A percentile compares a stretch with the other conserved stretches of the same genome.
These are phyloP conservation scores for Leptographium wingfieldii DNA, from an alignment of 2,329 filamentous ascomycete genomes.

Conservation along the genomic window DNA sequence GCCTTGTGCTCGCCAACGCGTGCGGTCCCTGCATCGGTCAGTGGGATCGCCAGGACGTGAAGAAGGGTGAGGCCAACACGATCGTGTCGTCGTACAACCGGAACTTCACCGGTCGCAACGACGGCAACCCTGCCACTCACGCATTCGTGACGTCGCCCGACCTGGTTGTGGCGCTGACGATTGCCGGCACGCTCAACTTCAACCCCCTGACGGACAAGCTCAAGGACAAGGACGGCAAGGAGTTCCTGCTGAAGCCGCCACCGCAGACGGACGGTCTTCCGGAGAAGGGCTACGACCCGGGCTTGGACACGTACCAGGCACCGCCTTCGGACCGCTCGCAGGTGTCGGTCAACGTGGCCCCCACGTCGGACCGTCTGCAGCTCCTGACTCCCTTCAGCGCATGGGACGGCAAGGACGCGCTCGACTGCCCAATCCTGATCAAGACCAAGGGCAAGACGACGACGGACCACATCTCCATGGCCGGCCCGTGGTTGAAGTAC, in stretches of 20 bases:
- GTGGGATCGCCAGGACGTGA: slow-evolving; percentile 83
- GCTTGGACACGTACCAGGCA: slow-evolving; percentile 71
- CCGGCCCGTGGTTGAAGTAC: slow-evolving; percentile 97
- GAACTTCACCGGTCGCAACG: slow-evolving; percentile 94
- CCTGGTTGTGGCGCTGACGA: slow-evolving; percentile 91
- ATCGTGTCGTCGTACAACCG: slow-evolving; percentile 98
- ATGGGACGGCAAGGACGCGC: slow-evolving; percentile 71
- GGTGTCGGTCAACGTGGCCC: slow-evolving; percentile 72
- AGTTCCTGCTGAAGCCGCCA: slow-evolving; percentile 60
- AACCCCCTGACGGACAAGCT: slow-evolving; percentile 87
- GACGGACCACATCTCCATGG: slow-evolving; percentile 95
- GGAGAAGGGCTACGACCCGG: slow-evolving; percentile 68
- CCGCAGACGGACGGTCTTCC: slow-evolving; percentile 60
- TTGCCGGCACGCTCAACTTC: slow-evolving; percentile 85
- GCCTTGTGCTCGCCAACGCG: slow-evolving; percentile 83
- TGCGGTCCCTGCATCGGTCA: slow-evolving; percentile 91
- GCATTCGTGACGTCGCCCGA: slow-evolving; percentile 97
- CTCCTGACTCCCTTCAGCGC: slow-evolving; percentile 79
- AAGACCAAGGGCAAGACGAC: slow-evolving; percentile 98
- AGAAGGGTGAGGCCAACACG: slow-evolving; percentile 79
- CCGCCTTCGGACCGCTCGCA: slow-evolving; percentile 62
- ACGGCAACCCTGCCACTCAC: slow-evolving; percentile 94
- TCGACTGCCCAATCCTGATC: slow-evolving; percentile 73
- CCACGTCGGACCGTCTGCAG: slow-evolving; percentile 79
- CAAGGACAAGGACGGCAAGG: slow-evolving; percentile 64